Percentiles rank a stretch among this genome's conserved stretches.
Conservation (phyloP, 2,329 filamentous ascomycete genomes). For the Fusarium beomiforme region DNA sequence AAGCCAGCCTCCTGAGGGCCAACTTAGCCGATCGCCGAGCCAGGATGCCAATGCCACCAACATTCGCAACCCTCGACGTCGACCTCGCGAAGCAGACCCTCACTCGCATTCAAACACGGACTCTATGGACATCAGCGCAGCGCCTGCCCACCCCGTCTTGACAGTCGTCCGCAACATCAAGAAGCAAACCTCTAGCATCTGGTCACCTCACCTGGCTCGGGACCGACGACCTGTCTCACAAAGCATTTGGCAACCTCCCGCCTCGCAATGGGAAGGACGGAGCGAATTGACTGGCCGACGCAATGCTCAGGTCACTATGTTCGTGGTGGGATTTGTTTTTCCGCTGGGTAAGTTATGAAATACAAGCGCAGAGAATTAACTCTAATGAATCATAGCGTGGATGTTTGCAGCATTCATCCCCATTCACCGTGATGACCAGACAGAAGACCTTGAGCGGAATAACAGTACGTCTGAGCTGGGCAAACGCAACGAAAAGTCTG, state of each 20-base stretch:
- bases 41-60: slow-evolving; percentile 58
- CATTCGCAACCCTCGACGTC: slow-evolving; percentile 58
- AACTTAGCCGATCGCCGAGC: slow-evolving; percentile 60
- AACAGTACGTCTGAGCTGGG: slow-evolving; percentile 54
- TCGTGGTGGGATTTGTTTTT: slow-evolving; percentile 80
- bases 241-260: slow-evolving; percentile 79
- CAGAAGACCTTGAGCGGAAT: slow-evolving; percentile 61
- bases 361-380: neutral
- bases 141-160: slow-evolving; percentile 44
- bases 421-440: slow-evolving; percentile 67
- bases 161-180: slow-evolving; percentile 45
- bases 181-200: slow-evolving; percentile 69
- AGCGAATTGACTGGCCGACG: slow-evolving; percentile 70
- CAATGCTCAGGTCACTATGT: slow-evolving; percentile 79
- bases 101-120: slow-evolving; percentile 31
- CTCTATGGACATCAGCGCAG: slow-evolving; percentile 58
- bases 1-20: slow-evolving; percentile 58
- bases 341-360: slow-evolving; percentile 68
- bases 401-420: slow-evolving; percentile 81
- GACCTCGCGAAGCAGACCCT: slow-evolving; percentile 50
- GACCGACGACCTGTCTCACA: slow-evolving; percentile 68
- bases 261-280: slow-evolving; percentile 70
- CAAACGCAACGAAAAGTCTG: slow-evolving; percentile 49
- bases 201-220: slow-evolving; percentile 76
- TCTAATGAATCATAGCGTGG: slow-evolving; percentile 67